Evolutionary conservation across 2,329 filamentous ascomycete genomes (phyloP).

Genomic region (Pestalotiopsis sp.): DNA sequence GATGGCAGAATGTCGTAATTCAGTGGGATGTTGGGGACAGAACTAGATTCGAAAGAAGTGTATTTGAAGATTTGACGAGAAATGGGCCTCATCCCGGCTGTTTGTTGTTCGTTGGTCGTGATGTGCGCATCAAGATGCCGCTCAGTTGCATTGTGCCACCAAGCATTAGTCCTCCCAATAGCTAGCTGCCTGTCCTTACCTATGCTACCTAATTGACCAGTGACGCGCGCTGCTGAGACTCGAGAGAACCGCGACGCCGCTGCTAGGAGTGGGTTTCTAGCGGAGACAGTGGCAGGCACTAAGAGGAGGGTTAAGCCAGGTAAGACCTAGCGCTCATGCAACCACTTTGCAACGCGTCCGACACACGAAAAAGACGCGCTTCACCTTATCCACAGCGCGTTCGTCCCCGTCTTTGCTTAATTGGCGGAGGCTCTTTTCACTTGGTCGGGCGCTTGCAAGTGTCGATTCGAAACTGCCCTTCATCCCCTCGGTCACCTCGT

Average conservation of each 20-base stretch:
- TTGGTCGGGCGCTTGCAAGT: background rate
- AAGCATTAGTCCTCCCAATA: background rate
- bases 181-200: background rate
- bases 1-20: conserved; percentile 10
- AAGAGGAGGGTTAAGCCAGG: background rate
- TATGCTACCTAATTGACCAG: background rate
- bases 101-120: too few species aligned
- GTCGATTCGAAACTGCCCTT: background rate
- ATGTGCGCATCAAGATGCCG: too few species aligned
- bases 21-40: too few species aligned
- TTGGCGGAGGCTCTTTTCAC: background rate
- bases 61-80: too few species aligned
- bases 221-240: background rate
- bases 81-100: too few species aligned
- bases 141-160: background rate
- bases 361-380: conserved; percentile 6
- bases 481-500: background rate
- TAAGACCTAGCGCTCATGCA: background rate
- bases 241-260: background rate
- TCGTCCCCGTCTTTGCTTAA: conserved; percentile 1
- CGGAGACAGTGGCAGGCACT: background rate
- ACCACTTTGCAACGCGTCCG: conserved; percentile 4
- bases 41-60: too few species aligned
- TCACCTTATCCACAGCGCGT: background rate
- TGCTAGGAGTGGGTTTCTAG: background rate